Evolutionary conservation across 2,329 filamentous ascomycete species (phyloP), one percentile per base, ranked within the genome.

Genomic region (Ilyonectria destructans): DNA sequence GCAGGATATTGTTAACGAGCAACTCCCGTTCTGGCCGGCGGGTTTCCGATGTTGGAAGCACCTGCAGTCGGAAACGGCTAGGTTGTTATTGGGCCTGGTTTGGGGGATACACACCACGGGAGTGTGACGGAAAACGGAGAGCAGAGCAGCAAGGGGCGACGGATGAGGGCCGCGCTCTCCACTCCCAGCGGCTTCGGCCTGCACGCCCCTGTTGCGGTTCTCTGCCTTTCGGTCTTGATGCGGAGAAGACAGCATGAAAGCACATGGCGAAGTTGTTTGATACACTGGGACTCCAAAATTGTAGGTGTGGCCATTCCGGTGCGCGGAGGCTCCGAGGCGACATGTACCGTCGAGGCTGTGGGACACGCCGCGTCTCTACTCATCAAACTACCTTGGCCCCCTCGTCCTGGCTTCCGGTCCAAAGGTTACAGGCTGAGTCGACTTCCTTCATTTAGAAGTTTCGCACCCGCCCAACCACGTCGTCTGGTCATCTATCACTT

Each of bases 401-500:
- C 59, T 70, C 68, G 52, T 67, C 65, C 58, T 73, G 71, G 61
- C 19, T 59, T 58, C 57, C 60, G 33, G 56, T 19, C 37, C 55
- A 62, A 69, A 71, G 62, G 56, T 62, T 70, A 60, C 56, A 62
- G 64, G 19, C 59, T 67, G 69, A 70, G 61, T 61, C 60, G 60
- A 59, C 55, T 58, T 45, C 26, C 61, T 63, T 58, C 31, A 55
- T 58, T 35, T 51, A 35, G 51, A 55, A 65, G 54, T 46, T 56
- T 68, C 67, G 58, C 48, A 21, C 65, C 55, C 65, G 46, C 58
- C 58, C 21, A 46, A 61, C 35, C 29, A 61, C 58, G 33, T 59
- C 56, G 72, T 69, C 55, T 69, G 37, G 73, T 77, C 73, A 77
- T 74, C 70, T 77, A 68, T 77, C 75, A 77, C 65, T 74, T 75